Conservation (phyloP, 768 basidiomycete species). For the Thelephora aurantiotincta region DNA sequence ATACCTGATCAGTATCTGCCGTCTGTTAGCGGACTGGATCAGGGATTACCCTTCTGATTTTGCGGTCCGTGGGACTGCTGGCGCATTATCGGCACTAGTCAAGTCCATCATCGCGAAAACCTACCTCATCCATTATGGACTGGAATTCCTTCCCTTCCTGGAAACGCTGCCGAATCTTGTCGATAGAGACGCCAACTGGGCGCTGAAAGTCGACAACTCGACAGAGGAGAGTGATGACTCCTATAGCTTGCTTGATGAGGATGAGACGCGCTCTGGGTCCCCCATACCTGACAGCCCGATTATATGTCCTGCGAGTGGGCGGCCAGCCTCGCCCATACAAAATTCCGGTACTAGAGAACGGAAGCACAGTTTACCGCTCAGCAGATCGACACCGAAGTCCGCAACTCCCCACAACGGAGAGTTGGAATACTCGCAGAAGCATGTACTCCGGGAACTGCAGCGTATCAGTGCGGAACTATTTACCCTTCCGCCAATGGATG, state of each 20-base stretch:
- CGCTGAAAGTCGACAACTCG: slow-evolving; percentile 46
- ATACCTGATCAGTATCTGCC: slow-evolving; percentile 47
- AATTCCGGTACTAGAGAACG: slow-evolving; percentile 33
- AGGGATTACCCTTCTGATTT: slow-evolving; percentile 67
- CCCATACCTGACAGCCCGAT: background rate
- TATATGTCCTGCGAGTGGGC: background rate
- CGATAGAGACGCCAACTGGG: slow-evolving; percentile 67
- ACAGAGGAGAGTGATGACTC: slow-evolving; percentile 51
- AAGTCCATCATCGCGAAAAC: slow-evolving; percentile 70
- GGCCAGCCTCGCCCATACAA: slow-evolving; percentile 8
- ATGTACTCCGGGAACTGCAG: slow-evolving; percentile 48
- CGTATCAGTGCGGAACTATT: slow-evolving; percentile 44
- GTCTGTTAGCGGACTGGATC: slow-evolving; percentile 68
- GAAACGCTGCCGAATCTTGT: slow-evolving; percentile 46
- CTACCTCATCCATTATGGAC: slow-evolving; percentile 73
- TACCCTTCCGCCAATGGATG: slow-evolving; percentile 40
- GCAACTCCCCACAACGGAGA: slow-evolving; percentile 14
- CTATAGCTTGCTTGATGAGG: slow-evolving; percentile 40
- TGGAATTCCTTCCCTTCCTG: slow-evolving; percentile 70
- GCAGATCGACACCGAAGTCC: slow-evolving; percentile 19
- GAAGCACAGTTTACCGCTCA: slow-evolving; percentile 52
- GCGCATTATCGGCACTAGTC: slow-evolving; percentile 61
- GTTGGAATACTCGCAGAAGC: slow-evolving; percentile 33
- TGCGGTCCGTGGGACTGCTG: slow-evolving; percentile 57
- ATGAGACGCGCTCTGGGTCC: slow-evolving; percentile 18